Conservation (phyloP, 1,284 basidiomycete genomes). For the Papiliotrema flavescens region DNA sequence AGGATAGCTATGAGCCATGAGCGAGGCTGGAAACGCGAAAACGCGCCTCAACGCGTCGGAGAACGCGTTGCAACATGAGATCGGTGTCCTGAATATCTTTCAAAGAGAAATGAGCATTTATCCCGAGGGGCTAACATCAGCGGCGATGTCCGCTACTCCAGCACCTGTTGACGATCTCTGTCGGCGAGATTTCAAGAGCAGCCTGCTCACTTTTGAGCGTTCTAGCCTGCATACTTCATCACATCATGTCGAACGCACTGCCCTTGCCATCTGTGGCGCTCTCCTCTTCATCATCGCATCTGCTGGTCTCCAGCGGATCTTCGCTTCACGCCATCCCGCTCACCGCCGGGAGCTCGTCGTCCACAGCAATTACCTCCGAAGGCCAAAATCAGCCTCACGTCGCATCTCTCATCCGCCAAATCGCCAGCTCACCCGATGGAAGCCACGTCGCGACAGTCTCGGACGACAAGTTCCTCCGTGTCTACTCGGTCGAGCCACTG, state of each 20-base stretch:
- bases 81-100: no score
- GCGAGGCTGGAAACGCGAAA: background rate
- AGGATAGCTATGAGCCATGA: background rate
- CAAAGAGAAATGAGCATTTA: no score
- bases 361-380: conserved; percentile 7
- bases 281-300: background rate
- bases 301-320: conserved; percentile 1
- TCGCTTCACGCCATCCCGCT: background rate
- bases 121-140: no score
- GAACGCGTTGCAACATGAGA: background rate
- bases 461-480: conserved; percentile 74
- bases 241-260: background rate
- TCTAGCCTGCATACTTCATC: background rate
- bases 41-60: background rate
- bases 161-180: no score
- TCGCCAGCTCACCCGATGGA: conserved; percentile 55
- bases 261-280: background rate
- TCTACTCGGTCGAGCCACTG: conserved; percentile 55
- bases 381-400: background rate
- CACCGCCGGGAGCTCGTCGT: background rate
- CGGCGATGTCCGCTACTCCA: background rate
- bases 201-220: background rate
- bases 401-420: conserved; percentile 56
- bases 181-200: no score
- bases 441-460: conserved; percentile 61